Base-by-base conservation (phyloP, 331 rosid genomes). In the Prunus yedoensis region DNA sequence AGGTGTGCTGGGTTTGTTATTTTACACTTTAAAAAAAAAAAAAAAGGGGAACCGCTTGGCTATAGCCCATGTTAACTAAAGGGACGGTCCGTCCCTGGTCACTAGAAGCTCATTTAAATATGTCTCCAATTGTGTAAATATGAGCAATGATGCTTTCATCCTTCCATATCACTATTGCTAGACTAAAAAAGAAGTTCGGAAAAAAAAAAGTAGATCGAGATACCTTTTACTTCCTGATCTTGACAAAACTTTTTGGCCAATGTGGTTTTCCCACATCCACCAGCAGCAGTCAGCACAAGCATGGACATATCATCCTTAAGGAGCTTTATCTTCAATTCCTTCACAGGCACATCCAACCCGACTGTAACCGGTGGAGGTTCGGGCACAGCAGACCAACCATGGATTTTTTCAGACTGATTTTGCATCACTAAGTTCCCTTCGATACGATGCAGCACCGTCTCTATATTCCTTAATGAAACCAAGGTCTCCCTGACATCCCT, bases 241-340 rank as follows among this genome's bases (percentile, higher is more conserved):
- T 61, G 58, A 59, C 83, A 80, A 15, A 80, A 74, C 20, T 49
- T 38, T 21, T 3, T 14, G 8, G 79, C 79, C 56, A 80, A 71
- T 10, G 78, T 67, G 71, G 89, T 83, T 78, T 87, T 89, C 43
- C 93, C 93, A 0, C 88, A 83, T 25, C 96, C 43, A 27, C 81
- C 96, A 60, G 78, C 77, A 81, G 90, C 96, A 59, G 85, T 90
- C 71, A 88, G 77, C 23, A 80, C 83, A 52, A 52, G 17, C 57
- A 17, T 52, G 3, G 57, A 52, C n/a, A 17, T 79, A 61, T 45
- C 57, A 17, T 66, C 57, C 41, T 65, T 85, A 3, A 38, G 43
- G 64, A 88, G 74, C 72, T 74, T 70, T 2, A 9, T 1, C 87
- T 76, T 88, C 84, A 90, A 47, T 8, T 58, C 27, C 43, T 38